Percentiles rank a stretch among this genome's conserved stretches.
These are phyloP conservation scores for Fraxinus cuspidata DNA, from an alignment of 257 asterid genomes.

Conservation along the genomic window DNA sequence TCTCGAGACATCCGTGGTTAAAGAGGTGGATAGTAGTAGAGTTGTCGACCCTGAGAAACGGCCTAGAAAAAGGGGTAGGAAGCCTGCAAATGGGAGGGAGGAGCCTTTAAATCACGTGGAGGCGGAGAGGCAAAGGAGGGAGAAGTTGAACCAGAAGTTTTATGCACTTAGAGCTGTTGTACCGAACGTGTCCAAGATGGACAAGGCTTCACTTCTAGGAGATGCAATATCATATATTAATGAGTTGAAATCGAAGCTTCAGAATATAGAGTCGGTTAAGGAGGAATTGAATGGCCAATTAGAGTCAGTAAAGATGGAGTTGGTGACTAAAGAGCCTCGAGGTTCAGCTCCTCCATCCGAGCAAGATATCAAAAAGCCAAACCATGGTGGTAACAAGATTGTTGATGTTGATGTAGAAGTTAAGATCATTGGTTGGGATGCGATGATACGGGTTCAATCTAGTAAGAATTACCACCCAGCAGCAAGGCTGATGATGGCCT, in stretches of 20 bases:
- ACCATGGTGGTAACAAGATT: slow-evolving; percentile 1
- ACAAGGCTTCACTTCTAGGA: slow-evolving; percentile 87
- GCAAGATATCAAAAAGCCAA: slow-evolving; percentile 22
- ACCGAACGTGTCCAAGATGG: slow-evolving; percentile 89
- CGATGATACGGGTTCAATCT: slow-evolving; percentile 70
- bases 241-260: slow-evolving; percentile 66
- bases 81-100: slow-evolving; percentile 87
- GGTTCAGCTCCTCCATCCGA: slow-evolving; percentile 21
- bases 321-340: slow-evolving; percentile 34
- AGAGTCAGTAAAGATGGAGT: slow-evolving; percentile 57
- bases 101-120: slow-evolving; percentile 93
- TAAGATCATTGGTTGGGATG: slow-evolving; percentile 74
- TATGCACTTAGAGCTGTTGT: slow-evolving; percentile 84
- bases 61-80: slow-evolving; percentile 79
- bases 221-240: slow-evolving; percentile 80
- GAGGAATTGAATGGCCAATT: slow-evolving; percentile 54
- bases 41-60: slow-evolving; percentile 66
- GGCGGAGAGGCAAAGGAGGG: slow-evolving; percentile 94
- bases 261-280: slow-evolving; percentile 42
- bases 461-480: slow-evolving; percentile 81
- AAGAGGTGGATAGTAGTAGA: slow-evolving; percentile 68
- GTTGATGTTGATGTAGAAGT: slow-evolving; percentile 68
- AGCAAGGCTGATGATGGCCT: slow-evolving; percentile 73
- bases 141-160: slow-evolving; percentile 80
- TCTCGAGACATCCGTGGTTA: slow-evolving; percentile 74